Conservation (phyloP, 164 flowering plant species). For the Berberis vulgaris region DNA sequence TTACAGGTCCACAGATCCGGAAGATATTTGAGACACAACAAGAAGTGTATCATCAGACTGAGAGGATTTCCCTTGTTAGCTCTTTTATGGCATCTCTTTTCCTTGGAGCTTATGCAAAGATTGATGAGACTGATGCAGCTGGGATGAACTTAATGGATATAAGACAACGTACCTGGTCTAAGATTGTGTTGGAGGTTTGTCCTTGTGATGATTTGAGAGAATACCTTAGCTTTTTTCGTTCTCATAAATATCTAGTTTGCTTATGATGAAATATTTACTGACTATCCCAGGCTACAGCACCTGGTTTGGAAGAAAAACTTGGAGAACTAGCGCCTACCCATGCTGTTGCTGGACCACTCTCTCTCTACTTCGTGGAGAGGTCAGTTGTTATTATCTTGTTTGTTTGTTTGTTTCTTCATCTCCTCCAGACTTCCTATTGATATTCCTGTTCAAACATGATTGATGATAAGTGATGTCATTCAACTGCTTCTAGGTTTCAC, state of each 20-base stretch:
- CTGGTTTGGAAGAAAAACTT: conserved; percentile 73
- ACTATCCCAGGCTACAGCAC: conserved; percentile 71
- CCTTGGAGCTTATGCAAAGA: conserved; percentile 69
- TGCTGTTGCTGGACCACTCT: conserved; percentile 69
- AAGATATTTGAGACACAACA: conserved; percentile 64
- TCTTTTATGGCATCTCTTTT: conserved; percentile 90
- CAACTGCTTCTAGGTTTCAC: conserved; percentile 41
- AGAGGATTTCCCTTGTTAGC: conserved; percentile 94
- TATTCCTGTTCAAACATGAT: neutral
- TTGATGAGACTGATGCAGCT: conserved; percentile 91
- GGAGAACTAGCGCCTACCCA: conserved; percentile 93
- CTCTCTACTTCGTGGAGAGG: conserved; percentile 85
- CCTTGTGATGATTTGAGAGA: neutral
- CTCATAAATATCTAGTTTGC: conserved; percentile 1
- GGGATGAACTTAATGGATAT: conserved; percentile 97
- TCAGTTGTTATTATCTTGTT: conserved; percentile 15
- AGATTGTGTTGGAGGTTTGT: conserved; percentile 23
- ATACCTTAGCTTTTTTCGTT: neutral
- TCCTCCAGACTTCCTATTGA: neutral
- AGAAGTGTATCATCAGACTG: conserved; percentile 57
- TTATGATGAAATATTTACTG: neutral
- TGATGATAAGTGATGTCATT: conserved; percentile 1
- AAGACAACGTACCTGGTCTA: conserved; percentile 20
- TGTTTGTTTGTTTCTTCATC: neutral
- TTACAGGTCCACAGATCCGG: conserved; percentile 81